Conservation (phyloP, 257 asterid species). For the Galeopsis tetrahit region DNA sequence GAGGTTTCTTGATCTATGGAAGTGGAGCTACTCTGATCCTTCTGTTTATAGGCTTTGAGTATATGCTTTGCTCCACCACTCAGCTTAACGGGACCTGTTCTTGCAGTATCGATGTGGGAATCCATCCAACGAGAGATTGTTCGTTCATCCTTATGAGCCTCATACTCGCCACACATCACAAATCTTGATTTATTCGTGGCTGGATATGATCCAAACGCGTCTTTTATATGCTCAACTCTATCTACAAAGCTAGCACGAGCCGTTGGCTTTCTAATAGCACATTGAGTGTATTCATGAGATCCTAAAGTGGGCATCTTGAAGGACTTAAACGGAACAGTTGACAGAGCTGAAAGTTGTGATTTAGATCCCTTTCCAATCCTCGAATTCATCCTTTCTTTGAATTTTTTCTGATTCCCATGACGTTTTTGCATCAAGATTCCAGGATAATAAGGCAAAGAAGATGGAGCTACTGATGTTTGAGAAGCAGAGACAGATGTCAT, state of each 20-base stretch:
- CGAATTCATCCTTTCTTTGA: constrained; percentile 36
- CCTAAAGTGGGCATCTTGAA: constrained; percentile 43
- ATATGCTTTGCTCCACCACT: constrained; percentile 52
- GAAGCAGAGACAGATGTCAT: constrained; percentile 30
- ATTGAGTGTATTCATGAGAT: constrained; percentile 40
- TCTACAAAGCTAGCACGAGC: constrained; percentile 29
- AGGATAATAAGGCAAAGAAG: constrained; percentile 41
- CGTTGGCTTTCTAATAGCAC: constrained; percentile 29
- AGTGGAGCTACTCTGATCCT: constrained; percentile 39
- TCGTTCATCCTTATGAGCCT: constrained; percentile 27
- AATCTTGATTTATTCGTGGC: constrained; percentile 30
- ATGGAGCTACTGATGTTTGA: constrained; percentile 38
- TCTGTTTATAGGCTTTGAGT: constrained; percentile 44
- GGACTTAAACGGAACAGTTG: constrained; percentile 39
- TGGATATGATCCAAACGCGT: constrained; percentile 33
- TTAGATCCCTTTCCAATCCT: constrained; percentile 35
- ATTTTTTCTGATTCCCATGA: constrained; percentile 31
- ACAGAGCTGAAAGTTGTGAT: constrained; percentile 40
- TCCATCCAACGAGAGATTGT: constrained; percentile 25
- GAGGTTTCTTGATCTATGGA: constrained; percentile 40
- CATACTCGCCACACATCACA: constrained; percentile 33
- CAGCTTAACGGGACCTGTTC: constrained; percentile 47
- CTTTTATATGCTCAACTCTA: constrained; percentile 27
- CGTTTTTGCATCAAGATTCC: constrained; percentile 35
- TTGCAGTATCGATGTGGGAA: constrained; percentile 32